phyloP scores from a whole-genome alignment of 2,329 filamentous ascomycete genomes.

The Tolypocladium inflatum region DNA sequence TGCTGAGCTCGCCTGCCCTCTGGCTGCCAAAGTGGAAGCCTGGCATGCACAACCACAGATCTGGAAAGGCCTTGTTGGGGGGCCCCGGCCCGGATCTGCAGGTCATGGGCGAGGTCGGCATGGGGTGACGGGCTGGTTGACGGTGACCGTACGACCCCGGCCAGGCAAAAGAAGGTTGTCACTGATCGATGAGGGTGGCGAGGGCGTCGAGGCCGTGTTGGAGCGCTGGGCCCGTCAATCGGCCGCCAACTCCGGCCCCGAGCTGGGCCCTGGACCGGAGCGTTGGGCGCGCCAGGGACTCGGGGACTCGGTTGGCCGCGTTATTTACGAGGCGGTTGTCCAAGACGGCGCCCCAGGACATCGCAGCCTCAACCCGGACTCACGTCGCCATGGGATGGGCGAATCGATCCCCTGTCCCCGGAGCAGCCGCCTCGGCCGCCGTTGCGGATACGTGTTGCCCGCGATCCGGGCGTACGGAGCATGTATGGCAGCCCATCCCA shows the following conservation, averaged over 20 bases:
- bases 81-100: background rate
- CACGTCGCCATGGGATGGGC: background rate
- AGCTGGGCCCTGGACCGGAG: background rate
- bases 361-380: background rate
- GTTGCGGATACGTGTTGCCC: too few relatives aligned
- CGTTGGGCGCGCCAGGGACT: background rate
- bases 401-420: background rate
- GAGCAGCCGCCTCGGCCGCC: background rate
- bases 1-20: background rate
- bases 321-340: background rate
- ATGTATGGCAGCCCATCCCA: background rate
- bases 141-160: background rate
- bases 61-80: constrained; percentile 3
- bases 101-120: background rate
- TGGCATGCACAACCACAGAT: constrained; percentile 5
- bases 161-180: background rate
- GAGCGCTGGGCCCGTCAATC: background rate
- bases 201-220: background rate
- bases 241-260: background rate
- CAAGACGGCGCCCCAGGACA: background rate
- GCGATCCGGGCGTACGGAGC: background rate
- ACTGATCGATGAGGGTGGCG: background rate
- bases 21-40: background rate
- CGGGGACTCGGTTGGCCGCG: background rate
- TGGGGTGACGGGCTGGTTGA: background rate